Conservation (phyloP, 1,284 basidiomycete species). For the Ustilago cynodontis region DNA sequence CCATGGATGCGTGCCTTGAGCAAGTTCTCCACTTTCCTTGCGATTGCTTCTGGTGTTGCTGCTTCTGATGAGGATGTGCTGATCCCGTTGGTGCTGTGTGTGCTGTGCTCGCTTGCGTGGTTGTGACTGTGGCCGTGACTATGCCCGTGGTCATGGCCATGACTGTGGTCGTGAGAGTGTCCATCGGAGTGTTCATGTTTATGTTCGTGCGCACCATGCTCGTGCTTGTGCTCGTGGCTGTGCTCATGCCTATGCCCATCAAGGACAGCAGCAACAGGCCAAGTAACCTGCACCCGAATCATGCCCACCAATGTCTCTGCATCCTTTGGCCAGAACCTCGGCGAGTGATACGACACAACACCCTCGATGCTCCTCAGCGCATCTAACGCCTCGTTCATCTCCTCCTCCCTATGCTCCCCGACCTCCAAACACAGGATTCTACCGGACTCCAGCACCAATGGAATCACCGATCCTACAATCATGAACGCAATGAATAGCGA, state of each 20-base stretch:
- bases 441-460: constrained; percentile 92
- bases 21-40: constrained; percentile 47
- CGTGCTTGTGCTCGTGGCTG: constrained; percentile 4
- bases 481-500: constrained; percentile 94
- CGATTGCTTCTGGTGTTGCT: constrained; percentile 49
- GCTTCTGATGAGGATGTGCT: background rate
- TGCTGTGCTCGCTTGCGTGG: constrained; percentile 70
- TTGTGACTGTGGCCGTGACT: constrained; percentile 59
- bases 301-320: constrained; percentile 85
- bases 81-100: background rate
- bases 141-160: background rate
- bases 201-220: constrained; percentile 4
- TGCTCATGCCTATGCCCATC: background rate
- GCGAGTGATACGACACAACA: constrained; percentile 81
- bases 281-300: constrained; percentile 73
- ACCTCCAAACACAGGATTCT: constrained; percentile 89
- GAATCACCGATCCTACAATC: constrained; percentile 94
- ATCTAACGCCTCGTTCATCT: constrained; percentile 79
- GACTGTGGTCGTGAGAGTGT: constrained; percentile 4
- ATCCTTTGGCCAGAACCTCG: constrained; percentile 97
- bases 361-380: constrained; percentile 80
- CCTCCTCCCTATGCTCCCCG: constrained; percentile 76
- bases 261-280: constrained; percentile 73
- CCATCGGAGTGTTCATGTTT: constrained; percentile 38
- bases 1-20: constrained; percentile 56